Base-by-base conservation (phyloP, 2,329 filamentous ascomycete genomes). In the Monosporascus sp. region DNA sequence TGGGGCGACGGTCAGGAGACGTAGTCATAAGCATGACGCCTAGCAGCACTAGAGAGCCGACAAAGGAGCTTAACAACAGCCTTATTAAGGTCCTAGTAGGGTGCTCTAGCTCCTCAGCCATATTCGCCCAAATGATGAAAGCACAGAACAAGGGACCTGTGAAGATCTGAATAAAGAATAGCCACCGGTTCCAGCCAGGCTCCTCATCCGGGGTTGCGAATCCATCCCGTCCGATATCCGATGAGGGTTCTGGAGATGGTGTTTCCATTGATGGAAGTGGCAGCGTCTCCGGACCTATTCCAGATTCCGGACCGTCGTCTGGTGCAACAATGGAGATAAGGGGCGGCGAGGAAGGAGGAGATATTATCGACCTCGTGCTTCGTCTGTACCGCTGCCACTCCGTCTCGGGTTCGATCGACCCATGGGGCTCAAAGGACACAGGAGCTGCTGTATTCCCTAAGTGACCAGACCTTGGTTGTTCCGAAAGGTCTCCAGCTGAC, bases 171-270 rank as follows among this genome's bases (percentile, higher is more conserved):
- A 94, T 70, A 14, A 86, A 82, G 14, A 96, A 81, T 3, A 99
- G 82, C 93, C 94, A 99, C 50, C 91, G 83, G 64, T 92, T 96
- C 92, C 94, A 97, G 31, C 85, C 78, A 51, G 80, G 77, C 2
- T 72, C 67, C 47, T 77, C 74, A 9, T 73, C 68, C 31, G 50
- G 48, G 17, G 60, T 7, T 6, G 55, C 70, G 60, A 50, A 64
- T 58, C 47, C 45, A 58, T 66, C 55, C 59, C 57, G 57, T 66
- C 56, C 63, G 15, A 59, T 50, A 1, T 62, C 64, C 5, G 66
- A 58, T 20, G 55, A 57, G 39, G 62, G 59, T 49, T 64, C 63
- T 25, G 56, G 25, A 38, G 53, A 20, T 49, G 56, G 63, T 50
- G 55, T 53, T n/a, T 58, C 57, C 39, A 60, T 38, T 11, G 56